These are phyloP conservation scores for Fraxinus americana DNA, from an alignment of 257 asterid genomes.

Conservation along the genomic window DNA sequence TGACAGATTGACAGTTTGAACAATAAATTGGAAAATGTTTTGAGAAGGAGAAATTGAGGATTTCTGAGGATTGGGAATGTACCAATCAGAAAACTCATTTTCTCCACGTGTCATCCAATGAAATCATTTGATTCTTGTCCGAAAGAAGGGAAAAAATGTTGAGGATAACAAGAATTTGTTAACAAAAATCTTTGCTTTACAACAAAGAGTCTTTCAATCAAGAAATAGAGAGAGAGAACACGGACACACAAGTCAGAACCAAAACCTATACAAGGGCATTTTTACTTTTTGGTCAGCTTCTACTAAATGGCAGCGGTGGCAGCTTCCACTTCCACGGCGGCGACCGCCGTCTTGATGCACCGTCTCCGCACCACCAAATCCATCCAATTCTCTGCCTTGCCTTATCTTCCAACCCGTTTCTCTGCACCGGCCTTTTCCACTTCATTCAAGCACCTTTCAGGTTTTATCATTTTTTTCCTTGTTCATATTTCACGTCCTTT, in stretches of 20 bases:
- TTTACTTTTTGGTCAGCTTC: not conserved
- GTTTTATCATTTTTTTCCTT: not conserved
- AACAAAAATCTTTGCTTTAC: not conserved
- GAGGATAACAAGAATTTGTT: not conserved
- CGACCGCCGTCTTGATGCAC: constrained; percentile 13
- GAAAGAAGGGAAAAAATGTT: not conserved
- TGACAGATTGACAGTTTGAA: too few species aligned
- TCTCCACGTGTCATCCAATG: not conserved
- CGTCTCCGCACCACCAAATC: constrained; percentile 4
- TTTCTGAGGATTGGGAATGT: not conserved
- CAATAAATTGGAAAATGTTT: too few species aligned
- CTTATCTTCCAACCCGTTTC: not conserved
- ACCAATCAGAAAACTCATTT: not conserved
- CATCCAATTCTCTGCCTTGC: constrained; percentile 6
- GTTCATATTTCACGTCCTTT: not conserved
- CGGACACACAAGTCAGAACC: not conserved
- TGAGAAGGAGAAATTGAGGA: not conserved
- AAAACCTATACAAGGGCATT: not conserved
- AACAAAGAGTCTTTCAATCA: not conserved
- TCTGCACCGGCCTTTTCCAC: not conserved
- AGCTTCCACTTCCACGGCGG: constrained; percentile 11
- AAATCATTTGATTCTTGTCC: not conserved
- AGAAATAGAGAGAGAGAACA: not conserved
- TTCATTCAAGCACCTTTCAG: constrained; percentile 1
- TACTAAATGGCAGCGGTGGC: constrained; percentile 10